Conservation (phyloP, 192 early-diverging fungal species). For the Cladochytrium replicatum region DNA sequence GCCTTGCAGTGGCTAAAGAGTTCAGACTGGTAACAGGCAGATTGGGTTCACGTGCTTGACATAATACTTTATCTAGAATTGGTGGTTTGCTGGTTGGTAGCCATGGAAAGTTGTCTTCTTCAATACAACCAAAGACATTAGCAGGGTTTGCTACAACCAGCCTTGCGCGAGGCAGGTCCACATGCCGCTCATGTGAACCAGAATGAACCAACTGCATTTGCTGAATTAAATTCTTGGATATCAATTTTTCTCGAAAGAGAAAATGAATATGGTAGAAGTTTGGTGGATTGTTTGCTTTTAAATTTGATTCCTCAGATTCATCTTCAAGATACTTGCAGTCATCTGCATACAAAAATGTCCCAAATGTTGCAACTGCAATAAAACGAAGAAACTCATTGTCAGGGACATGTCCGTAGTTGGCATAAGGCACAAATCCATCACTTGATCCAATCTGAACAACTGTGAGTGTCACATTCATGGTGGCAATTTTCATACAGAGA, state of each 20-base stretch:
- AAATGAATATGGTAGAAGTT: conserved; percentile 43
- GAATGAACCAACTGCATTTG: conserved; percentile 19
- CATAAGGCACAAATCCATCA: conserved; percentile 29
- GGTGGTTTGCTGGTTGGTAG: conserved; percentile 24
- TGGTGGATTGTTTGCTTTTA: conserved; percentile 4
- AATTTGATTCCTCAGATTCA: not conserved
- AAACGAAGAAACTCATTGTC: conserved; percentile 43
- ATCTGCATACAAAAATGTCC: conserved; percentile 34
- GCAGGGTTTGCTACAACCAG: no score
- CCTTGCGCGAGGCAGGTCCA: conserved; percentile 28
- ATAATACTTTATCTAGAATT: conserved; percentile 34
- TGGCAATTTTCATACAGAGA: conserved; percentile 16
- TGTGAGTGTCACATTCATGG: conserved; percentile 22
- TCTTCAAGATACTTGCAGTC: conserved; percentile 35
- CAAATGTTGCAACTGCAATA: conserved; percentile 26
- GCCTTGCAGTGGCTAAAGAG: conserved; percentile 19
- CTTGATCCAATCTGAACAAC: conserved; percentile 40
- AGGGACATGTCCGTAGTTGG: conserved; percentile 40
- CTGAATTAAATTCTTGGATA: no score
- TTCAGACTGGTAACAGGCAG: conserved; percentile 13
- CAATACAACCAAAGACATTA: no score
- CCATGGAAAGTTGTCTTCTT: conserved; percentile 44
- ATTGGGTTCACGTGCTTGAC: conserved; percentile 29
- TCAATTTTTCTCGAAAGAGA: conserved; percentile 20
- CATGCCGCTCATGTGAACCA: conserved; percentile 22